Evolutionary conservation across 805 yeast species (phyloP), one percentile per base, ranked within the genome.

Genomic region (Sugiyamaella mastotermitis): DNA sequence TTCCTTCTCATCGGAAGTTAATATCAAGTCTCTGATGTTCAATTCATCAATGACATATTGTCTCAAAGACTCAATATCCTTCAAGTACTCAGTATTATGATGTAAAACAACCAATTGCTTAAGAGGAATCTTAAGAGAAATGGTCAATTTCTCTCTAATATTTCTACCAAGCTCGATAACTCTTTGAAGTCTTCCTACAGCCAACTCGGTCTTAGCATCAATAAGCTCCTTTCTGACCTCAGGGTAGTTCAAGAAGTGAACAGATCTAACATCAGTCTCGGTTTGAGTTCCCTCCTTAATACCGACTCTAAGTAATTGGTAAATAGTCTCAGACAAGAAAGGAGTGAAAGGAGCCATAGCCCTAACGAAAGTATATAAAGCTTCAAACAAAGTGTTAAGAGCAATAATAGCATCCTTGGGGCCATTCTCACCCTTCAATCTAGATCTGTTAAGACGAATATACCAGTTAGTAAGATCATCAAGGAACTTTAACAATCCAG

Each of bases 301-400:
- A 21, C 49, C 43, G n/a, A 73, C 62, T 56, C 70, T 75, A 65
- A 92, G 66, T 62, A 76, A 78, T 58, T 76, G 81, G 67, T 88
- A 92, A 52, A 92, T 83, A 55, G 76, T 77, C 57, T 92, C 99
- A 35, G 97, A 71, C 62, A 94, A 71, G 73, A 81, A 94, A 49
- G 99, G 99, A 37, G 97, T 88, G 68, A 92, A 92, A 49, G 99
- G 98, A 42, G 97, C 97, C 97, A 92, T 90, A 34, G 95, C 94
- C 60, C 97, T 79, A 36, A 78, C 81, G 56, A 92, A 78, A 32
- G 86, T 85, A 62, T 83, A 83, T 52, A 88, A 70, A 23, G 92
- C 95, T 61, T 87, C 95, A 41, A 88, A 79, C 62, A 92, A 70
- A 17, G 97, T 83, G 67, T 92, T 92, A 56, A 92, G 74, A 33